Evolutionary conservation across 2,329 filamentous ascomycete genomes (phyloP), one percentile per base, ranked within the genome.

Genomic region (Pochonia chlamydosporia): DNA sequence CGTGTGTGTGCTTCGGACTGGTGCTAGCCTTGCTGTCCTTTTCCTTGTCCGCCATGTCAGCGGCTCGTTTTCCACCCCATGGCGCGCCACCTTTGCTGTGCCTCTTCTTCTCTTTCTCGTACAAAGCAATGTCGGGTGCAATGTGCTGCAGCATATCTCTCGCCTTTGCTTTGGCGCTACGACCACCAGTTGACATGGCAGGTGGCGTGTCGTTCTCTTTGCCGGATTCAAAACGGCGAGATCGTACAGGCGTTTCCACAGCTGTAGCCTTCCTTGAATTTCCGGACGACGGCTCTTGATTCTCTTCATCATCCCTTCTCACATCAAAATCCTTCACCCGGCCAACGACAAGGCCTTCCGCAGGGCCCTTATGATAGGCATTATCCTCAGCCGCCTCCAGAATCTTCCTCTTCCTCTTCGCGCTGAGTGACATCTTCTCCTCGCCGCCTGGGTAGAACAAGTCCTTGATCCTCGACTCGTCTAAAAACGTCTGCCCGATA

Each of bases 61-160:
- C 75, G 1, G 81, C 81, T 43, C 80, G 72, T 58, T 82, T 84
- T 20, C 81, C 81, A 21, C 82, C 81, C 74, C 80, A 85, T 0
- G 75, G 72, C 2, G 67, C 65, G 3, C 62, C 72, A 43, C 71
- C 67, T 53, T 76, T 81, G 51, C 62, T 60, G 6, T 70, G 66
- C 18, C 93, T 82, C 70, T 95, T 96, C 72, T 81, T 89, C 68
- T 99, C 93, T 62, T 93, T 96, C 60, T 97, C 87, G 59, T 93
- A 99, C 26, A 95, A 72, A 2, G 85, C 85, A 59, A 97, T 90
- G 60, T 99, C 93, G 1, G 85, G 79, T 1, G 88, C 90, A 48
- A 92, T 73, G 30, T 81, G 78, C 46, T 93, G 88, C 7, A 97
- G 70, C 53, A 81, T 83, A 28, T 83, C 80, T n/a, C 85, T 70